phyloP scores from a whole-genome alignment of 148 eudicot genomes.

The Fagopyrum tataricum region DNA sequence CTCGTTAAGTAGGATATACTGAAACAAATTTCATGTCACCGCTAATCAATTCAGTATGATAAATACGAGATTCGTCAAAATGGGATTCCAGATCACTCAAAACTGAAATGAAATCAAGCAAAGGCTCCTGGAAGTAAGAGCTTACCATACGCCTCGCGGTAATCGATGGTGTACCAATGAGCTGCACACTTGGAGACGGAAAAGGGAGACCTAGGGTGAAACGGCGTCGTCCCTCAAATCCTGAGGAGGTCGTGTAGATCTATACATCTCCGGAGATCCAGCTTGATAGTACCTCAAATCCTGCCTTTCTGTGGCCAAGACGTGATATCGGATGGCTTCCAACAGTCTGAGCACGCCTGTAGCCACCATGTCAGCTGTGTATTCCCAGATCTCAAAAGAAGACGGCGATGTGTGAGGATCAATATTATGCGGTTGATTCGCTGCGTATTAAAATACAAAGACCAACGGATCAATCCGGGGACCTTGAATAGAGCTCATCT shows the following conservation, averaged over 20 bases:
- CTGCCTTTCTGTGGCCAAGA: constrained; percentile 47
- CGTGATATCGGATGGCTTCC: constrained; percentile 75
- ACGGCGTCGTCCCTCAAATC: constrained; percentile 68
- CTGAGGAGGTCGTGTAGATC: constrained; percentile 84
- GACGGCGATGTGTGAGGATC: constrained; percentile 94
- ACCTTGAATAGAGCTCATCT: constrained; percentile 18
- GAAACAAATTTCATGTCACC: too few species aligned
- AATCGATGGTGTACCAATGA: constrained; percentile 87
- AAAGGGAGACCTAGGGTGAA: constrained; percentile 89
- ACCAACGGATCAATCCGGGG: constrained; percentile 79
- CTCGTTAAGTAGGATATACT: too few species aligned
- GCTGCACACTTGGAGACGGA: constrained; percentile 84
- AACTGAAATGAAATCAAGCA: not conserved
- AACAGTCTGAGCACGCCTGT: constrained; percentile 73
- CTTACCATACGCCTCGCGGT: constrained; percentile 83
- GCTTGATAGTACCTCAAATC: constrained; percentile 76
- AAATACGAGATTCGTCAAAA: not conserved
- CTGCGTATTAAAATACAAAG: constrained; percentile 89
- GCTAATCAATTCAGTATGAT: not conserved
- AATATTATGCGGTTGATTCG: constrained; percentile 86
- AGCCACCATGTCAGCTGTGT: constrained; percentile 86
- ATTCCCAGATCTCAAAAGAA: constrained; percentile 93
- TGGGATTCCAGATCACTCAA: not conserved
- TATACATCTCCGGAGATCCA: constrained; percentile 92
- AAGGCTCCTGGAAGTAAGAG: not conserved